Evolutionary conservation across 2,329 filamentous ascomycete species (phyloP).

Genomic region (Alternaria triticimaculans): DNA sequence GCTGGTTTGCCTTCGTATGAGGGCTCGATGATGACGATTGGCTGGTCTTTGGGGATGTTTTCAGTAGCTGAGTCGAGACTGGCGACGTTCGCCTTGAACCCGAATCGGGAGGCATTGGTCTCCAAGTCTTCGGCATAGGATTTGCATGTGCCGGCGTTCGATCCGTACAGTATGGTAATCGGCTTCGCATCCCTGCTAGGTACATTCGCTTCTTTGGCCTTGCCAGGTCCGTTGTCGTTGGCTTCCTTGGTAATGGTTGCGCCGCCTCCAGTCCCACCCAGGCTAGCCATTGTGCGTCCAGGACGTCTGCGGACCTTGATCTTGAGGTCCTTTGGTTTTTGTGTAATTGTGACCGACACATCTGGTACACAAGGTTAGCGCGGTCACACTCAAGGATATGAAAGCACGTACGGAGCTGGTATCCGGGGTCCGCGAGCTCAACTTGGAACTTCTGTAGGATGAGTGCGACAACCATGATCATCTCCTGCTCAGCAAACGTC

Average conservation of each 20-base stretch:
- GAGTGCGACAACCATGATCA: constrained; percentile 28
- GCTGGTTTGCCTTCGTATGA: constrained; percentile 78
- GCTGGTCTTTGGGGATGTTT: constrained; percentile 65
- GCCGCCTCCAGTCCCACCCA: background rate
- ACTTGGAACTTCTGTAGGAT: constrained; percentile 77
- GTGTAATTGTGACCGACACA: constrained; percentile 6
- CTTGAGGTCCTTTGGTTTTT: constrained; percentile 11
- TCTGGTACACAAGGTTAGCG: background rate
- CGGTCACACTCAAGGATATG: too few relatives aligned
- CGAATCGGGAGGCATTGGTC: constrained; percentile 63
- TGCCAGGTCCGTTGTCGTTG: background rate
- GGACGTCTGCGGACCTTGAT: constrained; percentile 11
- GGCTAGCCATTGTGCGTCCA: constrained; percentile 10
- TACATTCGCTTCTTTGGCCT: background rate
- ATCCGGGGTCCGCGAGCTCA: constrained; percentile 65
- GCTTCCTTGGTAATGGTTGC: background rate
- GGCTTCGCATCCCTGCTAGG: constrained; percentile 44
- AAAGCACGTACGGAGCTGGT: constrained; percentile 52
- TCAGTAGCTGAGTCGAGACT: constrained; percentile 68
- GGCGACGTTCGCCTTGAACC: constrained; percentile 53
- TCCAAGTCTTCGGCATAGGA: constrained; percentile 69
- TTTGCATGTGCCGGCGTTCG: constrained; percentile 78
- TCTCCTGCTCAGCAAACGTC: constrained; percentile 77
- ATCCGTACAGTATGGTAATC: constrained; percentile 74
- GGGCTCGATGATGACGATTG: constrained; percentile 71